These are phyloP conservation scores for Quambalaria eucalypti DNA, from an alignment of 1,284 basidiomycete species.

Conservation along the genomic window DNA sequence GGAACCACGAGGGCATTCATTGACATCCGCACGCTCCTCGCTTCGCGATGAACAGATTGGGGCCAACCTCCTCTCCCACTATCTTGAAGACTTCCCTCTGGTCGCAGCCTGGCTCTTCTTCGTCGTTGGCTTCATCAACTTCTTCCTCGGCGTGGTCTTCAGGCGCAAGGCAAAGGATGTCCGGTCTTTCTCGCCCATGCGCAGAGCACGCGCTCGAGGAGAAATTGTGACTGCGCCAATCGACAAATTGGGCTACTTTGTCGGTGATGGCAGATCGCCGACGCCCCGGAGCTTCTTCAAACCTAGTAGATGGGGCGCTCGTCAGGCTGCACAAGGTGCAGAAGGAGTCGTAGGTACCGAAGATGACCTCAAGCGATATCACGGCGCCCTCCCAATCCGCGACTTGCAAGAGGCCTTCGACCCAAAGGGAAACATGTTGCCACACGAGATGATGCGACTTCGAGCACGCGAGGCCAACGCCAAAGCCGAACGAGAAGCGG, in stretches of 20 bases:
- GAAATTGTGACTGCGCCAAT: no score
- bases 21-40: neutral
- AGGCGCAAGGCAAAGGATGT: neutral
- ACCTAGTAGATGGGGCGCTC: neutral
- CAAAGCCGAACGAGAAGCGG: constrained; percentile 2
- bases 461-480: constrained; percentile 5
- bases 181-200: neutral
- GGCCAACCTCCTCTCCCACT: constrained; percentile 5
- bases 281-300: neutral
- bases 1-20: constrained; percentile 13
- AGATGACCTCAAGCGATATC: neutral
- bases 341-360: neutral
- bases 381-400: neutral
- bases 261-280: no score
- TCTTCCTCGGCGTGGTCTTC: constrained; percentile 5
- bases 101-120: constrained; percentile 15
- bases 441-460: constrained; percentile 2
- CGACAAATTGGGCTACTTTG: no score
- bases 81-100: constrained; percentile 10
- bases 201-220: no score
- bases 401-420: neutral
- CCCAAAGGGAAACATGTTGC: neutral
- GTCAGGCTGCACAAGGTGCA: neutral
- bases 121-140: constrained; percentile 10
- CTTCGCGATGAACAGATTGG: neutral